Percentiles rank a stretch among this genome's conserved stretches.
phyloP scores from a whole-genome alignment of 495 filamentous ascomycete species.

The Penicillium subrubescens region DNA sequence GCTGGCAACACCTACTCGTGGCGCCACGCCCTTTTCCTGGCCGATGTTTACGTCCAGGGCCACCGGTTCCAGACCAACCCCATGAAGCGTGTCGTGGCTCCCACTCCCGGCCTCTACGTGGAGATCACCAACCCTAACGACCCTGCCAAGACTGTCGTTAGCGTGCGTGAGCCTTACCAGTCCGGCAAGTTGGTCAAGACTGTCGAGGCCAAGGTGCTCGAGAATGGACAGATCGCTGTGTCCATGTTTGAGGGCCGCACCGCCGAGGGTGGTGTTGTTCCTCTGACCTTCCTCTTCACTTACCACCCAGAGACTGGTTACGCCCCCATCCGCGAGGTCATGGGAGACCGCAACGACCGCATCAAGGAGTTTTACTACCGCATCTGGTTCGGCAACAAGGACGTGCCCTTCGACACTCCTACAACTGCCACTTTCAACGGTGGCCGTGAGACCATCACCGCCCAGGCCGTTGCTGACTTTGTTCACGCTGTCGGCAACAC shows the following conservation, averaged over 20 bases:
- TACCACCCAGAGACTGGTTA: conserved; percentile 95
- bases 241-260: conserved; percentile 90
- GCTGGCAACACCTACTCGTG: conserved; percentile 86
- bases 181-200: conserved; percentile 76
- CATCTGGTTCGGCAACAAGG: conserved; percentile 88
- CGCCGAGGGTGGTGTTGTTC: conserved; percentile 72
- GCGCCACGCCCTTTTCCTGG: conserved; percentile 96
- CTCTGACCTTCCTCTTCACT: conserved; percentile 80
- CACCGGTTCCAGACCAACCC: conserved; percentile 97
- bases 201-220: conserved; percentile 76
- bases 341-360: conserved; percentile 89
- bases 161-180: conserved; percentile 68
- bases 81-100: conserved; percentile 85
- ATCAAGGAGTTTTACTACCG: conserved; percentile 99
- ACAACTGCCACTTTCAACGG: conserved; percentile 88
- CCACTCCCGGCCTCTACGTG: conserved; percentile 81
- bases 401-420: conserved; percentile 77
- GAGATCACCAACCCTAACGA: conserved; percentile 82
- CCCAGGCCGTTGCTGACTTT: conserved; percentile 94
- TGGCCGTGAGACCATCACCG: conserved; percentile 80
- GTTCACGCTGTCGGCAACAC: conserved; percentile 98
- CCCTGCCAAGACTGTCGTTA: conserved; percentile 75
- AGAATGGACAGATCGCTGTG: conserved; percentile 76
- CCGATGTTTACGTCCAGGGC: conserved; percentile 91
- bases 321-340: conserved; percentile 92